Percentiles rank a stretch among this genome's conserved stretches.
Evolutionary conservation across 2,329 filamentous ascomycete species (phyloP).

Genomic region (Trematosphaeria pertusa): DNA sequence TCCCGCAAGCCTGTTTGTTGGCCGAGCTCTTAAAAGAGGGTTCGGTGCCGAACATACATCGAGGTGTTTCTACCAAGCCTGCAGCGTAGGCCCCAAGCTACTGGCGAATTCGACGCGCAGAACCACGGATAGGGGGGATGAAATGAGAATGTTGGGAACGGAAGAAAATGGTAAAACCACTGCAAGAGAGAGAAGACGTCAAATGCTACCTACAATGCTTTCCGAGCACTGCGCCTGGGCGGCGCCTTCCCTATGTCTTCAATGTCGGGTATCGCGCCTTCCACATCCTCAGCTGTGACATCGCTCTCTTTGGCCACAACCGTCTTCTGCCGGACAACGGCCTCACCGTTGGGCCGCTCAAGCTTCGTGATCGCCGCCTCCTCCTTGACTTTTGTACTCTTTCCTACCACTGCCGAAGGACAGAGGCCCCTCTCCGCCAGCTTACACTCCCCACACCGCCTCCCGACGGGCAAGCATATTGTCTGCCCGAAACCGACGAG

Average conservation of each 20-base stretch:
- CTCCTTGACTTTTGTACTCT: constrained; percentile 61
- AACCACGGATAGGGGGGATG: too few species aligned
- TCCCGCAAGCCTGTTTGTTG: too few species aligned
- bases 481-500: constrained; percentile 89
- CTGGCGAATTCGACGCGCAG: too few species aligned
- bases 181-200: too few species aligned
- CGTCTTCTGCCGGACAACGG: constrained; percentile 24
- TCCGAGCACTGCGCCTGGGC: constrained; percentile 2
- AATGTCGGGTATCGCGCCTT: constrained; percentile 33
- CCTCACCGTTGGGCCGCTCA: constrained; percentile 43
- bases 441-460: constrained; percentile 85
- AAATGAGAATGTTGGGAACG: too few species aligned
- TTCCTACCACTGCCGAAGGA: constrained; percentile 55
- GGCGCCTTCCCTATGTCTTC: constrained; percentile 38
- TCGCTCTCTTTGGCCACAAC: constrained; percentile 21
- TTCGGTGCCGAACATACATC: too few species aligned
- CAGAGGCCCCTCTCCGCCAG: constrained; percentile 80
- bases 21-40: too few species aligned
- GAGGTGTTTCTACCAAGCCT: too few species aligned
- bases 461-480: constrained; percentile 80
- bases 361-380: constrained; percentile 44
- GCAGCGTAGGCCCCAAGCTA: too few species aligned
- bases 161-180: too few species aligned
- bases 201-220: background rate
- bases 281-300: constrained; percentile 37